Percentiles rank a stretch among this genome's conserved stretches.
phyloP scores from a whole-genome alignment of 2,329 filamentous ascomycete species.

The Colletotrichum sp. region DNA sequence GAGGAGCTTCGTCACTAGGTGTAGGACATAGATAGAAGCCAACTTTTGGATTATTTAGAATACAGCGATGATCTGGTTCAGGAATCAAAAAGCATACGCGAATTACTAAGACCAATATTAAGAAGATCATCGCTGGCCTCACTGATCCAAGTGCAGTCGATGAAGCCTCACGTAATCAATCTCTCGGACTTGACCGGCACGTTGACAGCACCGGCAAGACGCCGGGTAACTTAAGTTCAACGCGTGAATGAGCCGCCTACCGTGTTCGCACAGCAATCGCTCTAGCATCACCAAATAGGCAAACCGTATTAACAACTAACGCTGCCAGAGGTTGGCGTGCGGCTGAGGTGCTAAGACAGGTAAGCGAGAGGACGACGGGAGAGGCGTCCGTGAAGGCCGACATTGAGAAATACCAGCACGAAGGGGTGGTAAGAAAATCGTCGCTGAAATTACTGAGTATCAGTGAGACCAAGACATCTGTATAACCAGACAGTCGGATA shows the following conservation, averaged over 20 bases:
- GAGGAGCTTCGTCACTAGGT: constrained; percentile 19
- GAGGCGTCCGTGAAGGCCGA: neutral
- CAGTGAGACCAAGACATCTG: neutral
- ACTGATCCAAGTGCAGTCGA: neutral
- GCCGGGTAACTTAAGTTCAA: neutral
- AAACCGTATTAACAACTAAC: neutral
- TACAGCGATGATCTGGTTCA: neutral
- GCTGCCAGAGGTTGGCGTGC: neutral
- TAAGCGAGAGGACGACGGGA: neutral
- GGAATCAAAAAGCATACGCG: too few relatives aligned
- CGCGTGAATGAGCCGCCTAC: neutral
- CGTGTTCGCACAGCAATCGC: too few relatives aligned
- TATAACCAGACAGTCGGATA: neutral
- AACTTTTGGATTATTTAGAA: neutral
- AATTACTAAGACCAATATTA: neutral
- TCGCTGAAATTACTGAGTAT: neutral
- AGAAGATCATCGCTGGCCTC: neutral
- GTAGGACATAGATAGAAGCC: neutral
- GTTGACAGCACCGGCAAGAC: neutral
- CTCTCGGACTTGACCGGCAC: neutral
- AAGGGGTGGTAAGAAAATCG: neutral
- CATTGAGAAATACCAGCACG: neutral
- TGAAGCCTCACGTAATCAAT: neutral
- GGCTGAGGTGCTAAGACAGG: neutral
- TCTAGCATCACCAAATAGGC: neutral